Conservation (phyloP, 345 rosid genomes). For the Arabis alpina region DNA sequence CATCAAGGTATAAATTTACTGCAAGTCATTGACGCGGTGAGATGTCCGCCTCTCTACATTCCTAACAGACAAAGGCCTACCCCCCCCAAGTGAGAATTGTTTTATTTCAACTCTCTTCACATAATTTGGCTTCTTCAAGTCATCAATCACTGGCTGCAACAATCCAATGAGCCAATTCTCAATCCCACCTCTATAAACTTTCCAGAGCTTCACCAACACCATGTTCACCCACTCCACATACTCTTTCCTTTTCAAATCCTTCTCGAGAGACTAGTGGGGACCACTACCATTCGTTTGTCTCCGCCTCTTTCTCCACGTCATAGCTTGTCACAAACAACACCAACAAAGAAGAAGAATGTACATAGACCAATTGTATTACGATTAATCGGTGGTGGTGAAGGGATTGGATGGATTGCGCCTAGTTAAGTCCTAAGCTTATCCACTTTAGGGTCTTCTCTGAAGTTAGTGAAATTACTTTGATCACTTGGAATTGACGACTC, state of each 20-base stretch:
- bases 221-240: constrained; percentile 99
- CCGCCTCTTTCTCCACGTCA: constrained; percentile 70
- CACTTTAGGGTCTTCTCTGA: constrained; percentile 82
- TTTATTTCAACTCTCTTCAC: constrained; percentile 90
- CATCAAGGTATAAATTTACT: constrained; percentile 49
- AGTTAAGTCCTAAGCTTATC: constrained; percentile 87
- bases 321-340: constrained; percentile 83
- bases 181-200: constrained; percentile 86
- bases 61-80: constrained; percentile 92
- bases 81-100: constrained; percentile 96
- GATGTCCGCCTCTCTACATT: constrained; percentile 96
- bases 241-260: constrained; percentile 95
- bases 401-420: constrained; percentile 89
- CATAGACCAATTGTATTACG: constrained; percentile 68
- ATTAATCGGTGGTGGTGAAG: constrained; percentile 85
- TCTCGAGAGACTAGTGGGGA: constrained; percentile 61
- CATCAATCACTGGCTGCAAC: constrained; percentile 97
- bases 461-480: constrained; percentile 57
- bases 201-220: constrained; percentile 97
- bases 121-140: constrained; percentile 91
- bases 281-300: constrained; percentile 39
- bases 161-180: constrained; percentile 92
- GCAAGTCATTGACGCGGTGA: constrained; percentile 89
- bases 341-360: constrained; percentile 89
- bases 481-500: constrained; percentile 51